Percentiles rank a stretch among this genome's conserved stretches.
Evolutionary conservation across 2,329 filamentous ascomycete species (phyloP).

Genomic region (Neophaeococcomyces mojaviensis): DNA sequence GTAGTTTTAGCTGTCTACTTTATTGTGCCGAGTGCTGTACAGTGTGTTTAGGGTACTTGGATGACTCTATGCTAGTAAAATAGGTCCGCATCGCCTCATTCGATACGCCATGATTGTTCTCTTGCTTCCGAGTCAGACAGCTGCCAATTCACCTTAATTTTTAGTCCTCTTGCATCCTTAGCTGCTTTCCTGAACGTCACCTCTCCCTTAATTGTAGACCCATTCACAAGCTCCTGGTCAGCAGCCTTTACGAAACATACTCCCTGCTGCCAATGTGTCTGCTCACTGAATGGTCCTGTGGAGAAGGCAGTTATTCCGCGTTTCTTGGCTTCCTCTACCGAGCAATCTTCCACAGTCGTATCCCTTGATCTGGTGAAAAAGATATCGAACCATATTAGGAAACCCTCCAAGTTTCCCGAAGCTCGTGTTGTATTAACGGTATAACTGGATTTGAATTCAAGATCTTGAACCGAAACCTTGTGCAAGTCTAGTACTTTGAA

Average conservation of each 20-base stretch:
- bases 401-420: conserved; percentile 61
- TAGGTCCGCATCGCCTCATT: neutral
- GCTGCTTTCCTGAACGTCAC: conserved; percentile 1
- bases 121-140: neutral
- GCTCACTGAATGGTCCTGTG: conserved; percentile 66
- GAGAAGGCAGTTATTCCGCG: conserved; percentile 70
- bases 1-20: too few species aligned
- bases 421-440: neutral
- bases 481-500: conserved; percentile 75
- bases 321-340: conserved; percentile 57
- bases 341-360: conserved; percentile 42
- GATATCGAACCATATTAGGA: conserved; percentile 88
- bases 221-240: neutral
- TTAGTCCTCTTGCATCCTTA: neutral
- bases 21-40: too few species aligned
- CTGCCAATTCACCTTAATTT: conserved; percentile 3
- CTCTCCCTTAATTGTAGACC: neutral
- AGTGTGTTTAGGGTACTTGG: too few species aligned
- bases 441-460: conserved; percentile 51
- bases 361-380: conserved; percentile 67
- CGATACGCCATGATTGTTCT: conserved; percentile 4
- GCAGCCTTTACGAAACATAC: conserved; percentile 54
- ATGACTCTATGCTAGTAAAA: too few species aligned
- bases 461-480: conserved; percentile 60
- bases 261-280: conserved; percentile 88